Percentiles rank a stretch among this genome's conserved stretches.
These are phyloP conservation scores for Penstemon newberryi DNA, from an alignment of 257 asterid genomes.

Conservation along the genomic window DNA sequence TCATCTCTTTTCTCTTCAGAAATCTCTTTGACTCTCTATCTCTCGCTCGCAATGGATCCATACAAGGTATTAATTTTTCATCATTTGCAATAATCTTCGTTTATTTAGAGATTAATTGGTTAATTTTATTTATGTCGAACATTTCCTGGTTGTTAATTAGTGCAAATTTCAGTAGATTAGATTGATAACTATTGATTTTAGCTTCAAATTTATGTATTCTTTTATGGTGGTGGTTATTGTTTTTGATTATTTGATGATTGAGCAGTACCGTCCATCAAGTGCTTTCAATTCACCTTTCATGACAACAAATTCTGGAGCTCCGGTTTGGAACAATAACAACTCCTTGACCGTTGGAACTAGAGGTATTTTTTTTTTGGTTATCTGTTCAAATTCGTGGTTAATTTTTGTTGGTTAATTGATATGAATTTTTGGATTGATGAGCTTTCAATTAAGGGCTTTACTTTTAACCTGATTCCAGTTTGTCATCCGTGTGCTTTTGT, in stretches of 20 bases:
- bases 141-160: background rate
- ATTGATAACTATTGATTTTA: background rate
- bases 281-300: conserved; percentile 70
- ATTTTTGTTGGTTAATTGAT: no score
- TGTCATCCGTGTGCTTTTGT: background rate
- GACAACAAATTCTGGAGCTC: conserved; percentile 89
- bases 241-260: conserved; percentile 1
- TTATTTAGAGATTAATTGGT: background rate
- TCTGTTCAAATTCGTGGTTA: no score
- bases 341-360: conserved; percentile 82
- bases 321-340: conserved; percentile 85
- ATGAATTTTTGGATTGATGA: no score
- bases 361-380: conserved; percentile 39
- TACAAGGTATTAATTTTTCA: conserved; percentile 46
- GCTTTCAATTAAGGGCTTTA: no score
- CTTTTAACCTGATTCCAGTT: no score
- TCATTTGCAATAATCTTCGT: background rate
- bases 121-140: background rate
- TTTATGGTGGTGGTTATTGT: conserved; percentile 1
- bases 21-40: background rate
- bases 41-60: conserved; percentile 57
- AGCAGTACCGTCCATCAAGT: conserved; percentile 88
- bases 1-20: conserved; percentile 20
- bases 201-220: conserved; percentile 24
- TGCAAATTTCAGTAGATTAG: conserved; percentile 12